phyloP scores from a whole-genome alignment of 345 rosid genomes.

The Excoecaria agallocha region DNA sequence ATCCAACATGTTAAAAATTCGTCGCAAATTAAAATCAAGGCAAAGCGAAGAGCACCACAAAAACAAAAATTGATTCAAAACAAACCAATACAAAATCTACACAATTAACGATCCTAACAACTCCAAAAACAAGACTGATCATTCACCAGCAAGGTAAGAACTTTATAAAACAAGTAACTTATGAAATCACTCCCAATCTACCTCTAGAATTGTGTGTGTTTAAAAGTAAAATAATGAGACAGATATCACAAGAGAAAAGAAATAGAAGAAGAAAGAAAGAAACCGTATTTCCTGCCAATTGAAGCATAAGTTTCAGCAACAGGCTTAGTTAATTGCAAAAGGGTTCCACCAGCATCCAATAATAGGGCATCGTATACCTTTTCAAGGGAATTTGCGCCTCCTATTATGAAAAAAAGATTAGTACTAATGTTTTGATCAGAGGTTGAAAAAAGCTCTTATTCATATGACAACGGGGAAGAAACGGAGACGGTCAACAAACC shows the following conservation, averaged over 20 bases:
- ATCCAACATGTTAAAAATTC: slow-evolving; percentile 1
- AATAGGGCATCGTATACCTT: slow-evolving; percentile 72
- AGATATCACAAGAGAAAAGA: neutral
- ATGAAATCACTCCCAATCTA: neutral
- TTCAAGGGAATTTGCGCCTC: slow-evolving; percentile 32
- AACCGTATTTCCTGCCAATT: slow-evolving; percentile 76
- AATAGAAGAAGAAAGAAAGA: neutral
- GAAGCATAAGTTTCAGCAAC: slow-evolving; percentile 78
- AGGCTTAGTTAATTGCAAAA: slow-evolving; percentile 69
- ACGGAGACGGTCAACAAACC: slow-evolving; percentile 25
- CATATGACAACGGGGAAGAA: neutral
- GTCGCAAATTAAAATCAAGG: neutral
- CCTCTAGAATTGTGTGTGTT: neutral
- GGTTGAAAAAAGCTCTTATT: slow-evolving; percentile 3
- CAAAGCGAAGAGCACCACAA: neutral
- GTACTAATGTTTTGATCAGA: neutral
- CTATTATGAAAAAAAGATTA: neutral
- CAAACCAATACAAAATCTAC: neutral
- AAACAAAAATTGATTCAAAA: neutral
- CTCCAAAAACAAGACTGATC: neutral
- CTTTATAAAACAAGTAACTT: no score
- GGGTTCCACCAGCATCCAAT: slow-evolving; percentile 92
- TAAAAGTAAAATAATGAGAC: neutral
- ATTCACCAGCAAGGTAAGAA: neutral
- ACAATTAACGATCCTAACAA: neutral